Conservation (phyloP, 108 stramenopile species). For the Nannochloropsis granulata region DNA sequence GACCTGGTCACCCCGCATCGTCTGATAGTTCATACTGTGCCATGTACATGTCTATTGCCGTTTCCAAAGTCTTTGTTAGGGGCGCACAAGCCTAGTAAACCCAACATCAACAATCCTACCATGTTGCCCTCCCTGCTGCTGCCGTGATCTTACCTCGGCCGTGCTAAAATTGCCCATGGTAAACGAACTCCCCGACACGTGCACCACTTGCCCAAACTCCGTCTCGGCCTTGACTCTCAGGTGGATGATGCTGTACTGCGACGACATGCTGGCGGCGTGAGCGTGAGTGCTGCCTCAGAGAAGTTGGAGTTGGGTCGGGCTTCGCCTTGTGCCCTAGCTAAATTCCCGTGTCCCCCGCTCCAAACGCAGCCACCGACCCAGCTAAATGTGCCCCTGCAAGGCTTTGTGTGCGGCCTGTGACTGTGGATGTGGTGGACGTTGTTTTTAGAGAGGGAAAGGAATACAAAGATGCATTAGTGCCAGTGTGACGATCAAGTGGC, state of each 20-base stretch:
- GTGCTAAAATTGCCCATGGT: constrained; percentile 14
- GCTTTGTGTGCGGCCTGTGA: no score
- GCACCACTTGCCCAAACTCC: constrained; percentile 27
- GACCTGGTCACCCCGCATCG: background rate
- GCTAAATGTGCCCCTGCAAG: no score
- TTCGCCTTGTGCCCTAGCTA: no score
- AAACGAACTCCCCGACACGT: constrained; percentile 21
- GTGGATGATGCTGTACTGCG: constrained; percentile 3
- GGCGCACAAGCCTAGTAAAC: background rate
- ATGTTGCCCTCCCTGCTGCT: no score
- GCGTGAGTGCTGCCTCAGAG: no score
- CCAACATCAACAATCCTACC: background rate
- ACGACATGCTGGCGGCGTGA: background rate
- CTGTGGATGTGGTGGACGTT: no score
- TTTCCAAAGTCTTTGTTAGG: background rate
- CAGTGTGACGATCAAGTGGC: no score
- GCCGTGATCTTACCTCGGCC: constrained; percentile 2
- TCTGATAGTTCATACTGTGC: background rate
- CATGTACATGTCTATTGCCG: background rate
- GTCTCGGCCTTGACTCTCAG: constrained; percentile 17
- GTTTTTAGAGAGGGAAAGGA: no score
- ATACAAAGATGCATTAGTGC: no score
- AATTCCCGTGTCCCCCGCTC: no score
- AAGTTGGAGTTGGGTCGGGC: no score
- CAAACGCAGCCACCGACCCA: no score